Evolutionary conservation across 2,329 filamentous ascomycete genomes (phyloP).

Genomic region (Pseudovirgaria hyperparasitica): DNA sequence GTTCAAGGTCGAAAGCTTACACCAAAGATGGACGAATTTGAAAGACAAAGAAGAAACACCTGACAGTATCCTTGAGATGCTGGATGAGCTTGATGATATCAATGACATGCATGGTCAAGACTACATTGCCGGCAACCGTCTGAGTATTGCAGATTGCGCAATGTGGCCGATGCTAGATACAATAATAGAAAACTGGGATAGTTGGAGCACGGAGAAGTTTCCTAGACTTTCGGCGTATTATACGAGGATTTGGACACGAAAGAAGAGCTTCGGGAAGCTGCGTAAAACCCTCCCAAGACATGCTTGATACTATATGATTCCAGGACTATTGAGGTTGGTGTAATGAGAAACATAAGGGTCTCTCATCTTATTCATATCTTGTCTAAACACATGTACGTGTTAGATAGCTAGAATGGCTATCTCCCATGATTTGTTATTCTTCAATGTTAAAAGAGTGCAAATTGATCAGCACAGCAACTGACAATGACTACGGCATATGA

Average conservation of each 20-base stretch:
- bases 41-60: constrained; percentile 11
- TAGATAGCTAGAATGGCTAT: too few species aligned
- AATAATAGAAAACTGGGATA: constrained; percentile 11
- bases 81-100: background rate
- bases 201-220: constrained; percentile 12
- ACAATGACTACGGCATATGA: too few species aligned
- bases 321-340: too few species aligned
- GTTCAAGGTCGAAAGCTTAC: constrained; percentile 8
- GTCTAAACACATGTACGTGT: too few species aligned
- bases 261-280: constrained; percentile 15
- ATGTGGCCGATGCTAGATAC: constrained; percentile 21
- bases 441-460: too few species aligned
- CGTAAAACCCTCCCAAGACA: constrained; percentile 9
- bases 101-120: background rate
- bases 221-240: constrained; percentile 14
- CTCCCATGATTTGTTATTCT: too few species aligned
- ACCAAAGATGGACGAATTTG: constrained; percentile 7
- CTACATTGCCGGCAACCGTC: constrained; percentile 18
- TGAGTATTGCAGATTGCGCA: constrained; percentile 19
- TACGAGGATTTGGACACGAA: constrained; percentile 17
- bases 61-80: constrained; percentile 7
- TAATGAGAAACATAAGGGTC: too few species aligned
- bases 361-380: too few species aligned
- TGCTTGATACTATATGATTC: too few species aligned
- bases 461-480: too few species aligned